phyloP scores from a whole-genome alignment of 345 rosid species.

The Hypericum perforatum region DNA sequence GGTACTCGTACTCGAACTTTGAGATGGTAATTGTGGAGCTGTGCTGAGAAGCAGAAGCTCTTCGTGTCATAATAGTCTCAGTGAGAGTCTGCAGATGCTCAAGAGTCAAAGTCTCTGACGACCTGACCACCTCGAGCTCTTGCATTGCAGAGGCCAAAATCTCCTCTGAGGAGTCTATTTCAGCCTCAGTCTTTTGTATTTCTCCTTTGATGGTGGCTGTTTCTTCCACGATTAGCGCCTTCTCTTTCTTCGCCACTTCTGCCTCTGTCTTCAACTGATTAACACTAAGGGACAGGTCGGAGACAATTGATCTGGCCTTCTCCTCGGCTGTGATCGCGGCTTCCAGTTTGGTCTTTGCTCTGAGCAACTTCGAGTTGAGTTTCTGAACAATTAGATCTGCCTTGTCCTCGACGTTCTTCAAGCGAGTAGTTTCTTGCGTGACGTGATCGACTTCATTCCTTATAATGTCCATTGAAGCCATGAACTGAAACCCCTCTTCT shows the following conservation, averaged over 20 bases:
- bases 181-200: conserved; percentile 36
- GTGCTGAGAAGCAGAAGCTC: conserved; percentile 37
- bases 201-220: conserved; percentile 34
- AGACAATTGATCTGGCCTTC: conserved; percentile 39
- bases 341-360: conserved; percentile 55
- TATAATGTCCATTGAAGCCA: conserved; percentile 53
- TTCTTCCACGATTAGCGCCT: conserved; percentile 37
- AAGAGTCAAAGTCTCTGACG: conserved; percentile 50
- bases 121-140: conserved; percentile 52
- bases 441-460: conserved; percentile 49
- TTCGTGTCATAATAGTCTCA: conserved; percentile 32
- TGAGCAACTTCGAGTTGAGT: conserved; percentile 63
- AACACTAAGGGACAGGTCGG: conserved; percentile 42
- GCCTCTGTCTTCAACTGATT: conserved; percentile 50
- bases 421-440: conserved; percentile 35
- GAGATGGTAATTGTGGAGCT: conserved; percentile 47
- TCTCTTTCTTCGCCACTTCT: conserved; percentile 52
- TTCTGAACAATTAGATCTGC: conserved; percentile 36
- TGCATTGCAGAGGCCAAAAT: conserved; percentile 39
- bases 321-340: conserved; percentile 39
- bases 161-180: conserved; percentile 44
- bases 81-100: conserved; percentile 39
- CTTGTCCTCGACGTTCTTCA: conserved; percentile 38
- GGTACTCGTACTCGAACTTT: conserved; percentile 71
- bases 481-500: conserved; percentile 51